Evolutionary conservation across 2,329 filamentous ascomycete species (phyloP).

Genomic region (Allantophomopsis lycopodina): DNA sequence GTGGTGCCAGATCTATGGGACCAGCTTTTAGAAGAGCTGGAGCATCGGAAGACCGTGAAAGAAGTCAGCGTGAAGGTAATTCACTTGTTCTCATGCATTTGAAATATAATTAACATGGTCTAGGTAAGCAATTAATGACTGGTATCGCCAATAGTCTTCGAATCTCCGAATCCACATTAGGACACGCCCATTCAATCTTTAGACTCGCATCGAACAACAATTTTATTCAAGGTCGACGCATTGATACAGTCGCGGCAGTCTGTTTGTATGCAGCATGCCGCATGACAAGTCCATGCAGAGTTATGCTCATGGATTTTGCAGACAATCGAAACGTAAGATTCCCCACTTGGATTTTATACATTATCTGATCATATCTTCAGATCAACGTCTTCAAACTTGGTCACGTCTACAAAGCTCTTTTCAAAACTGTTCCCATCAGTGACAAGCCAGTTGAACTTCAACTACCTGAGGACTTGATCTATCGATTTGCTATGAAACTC

Average conservation of each 20-base stretch:
- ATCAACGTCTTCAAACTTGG: constrained; percentile 90
- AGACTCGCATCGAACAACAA: constrained; percentile 62
- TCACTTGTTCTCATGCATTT: constrained; percentile 1
- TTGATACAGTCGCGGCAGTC: constrained; percentile 76
- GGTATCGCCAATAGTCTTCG: constrained; percentile 46
- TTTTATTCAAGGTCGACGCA: constrained; percentile 76
- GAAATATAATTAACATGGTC: constrained; percentile 19
- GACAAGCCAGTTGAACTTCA: constrained; percentile 54
- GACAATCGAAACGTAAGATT: constrained; percentile 49
- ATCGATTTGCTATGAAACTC: constrained; percentile 79
- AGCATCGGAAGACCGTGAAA: constrained; percentile 42
- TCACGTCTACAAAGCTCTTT: constrained; percentile 73
- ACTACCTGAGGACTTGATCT: constrained; percentile 80
- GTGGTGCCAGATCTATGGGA: constrained; percentile 35
- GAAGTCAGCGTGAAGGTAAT: constrained; percentile 36
- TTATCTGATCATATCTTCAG: constrained; percentile 27
- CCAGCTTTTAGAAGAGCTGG: constrained; percentile 47
- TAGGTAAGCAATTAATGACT: constrained; percentile 37
- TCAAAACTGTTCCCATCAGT: constrained; percentile 57
- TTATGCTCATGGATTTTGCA: constrained; percentile 92
- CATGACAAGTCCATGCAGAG: constrained; percentile 61
- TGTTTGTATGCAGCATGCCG: constrained; percentile 84
- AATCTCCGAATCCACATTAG: constrained; percentile 47
- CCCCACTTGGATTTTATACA: neutral
- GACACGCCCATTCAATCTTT: constrained; percentile 58